These are phyloP conservation scores for Plantago coronopus DNA, from an alignment of 305 asterid species.

Conservation along the genomic window DNA sequence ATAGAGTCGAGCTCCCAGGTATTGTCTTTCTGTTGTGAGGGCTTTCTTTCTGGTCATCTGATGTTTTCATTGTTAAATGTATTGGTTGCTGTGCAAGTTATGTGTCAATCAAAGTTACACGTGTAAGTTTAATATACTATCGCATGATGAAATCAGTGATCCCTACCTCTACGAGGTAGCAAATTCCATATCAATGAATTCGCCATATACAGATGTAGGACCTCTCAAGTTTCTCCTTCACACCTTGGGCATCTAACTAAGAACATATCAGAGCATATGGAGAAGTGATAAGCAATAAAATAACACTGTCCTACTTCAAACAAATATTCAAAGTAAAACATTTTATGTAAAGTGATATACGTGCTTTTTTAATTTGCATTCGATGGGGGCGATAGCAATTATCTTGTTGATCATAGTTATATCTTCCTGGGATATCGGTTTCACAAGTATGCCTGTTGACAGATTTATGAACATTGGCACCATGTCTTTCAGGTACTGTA, in stretches of 20 bases:
- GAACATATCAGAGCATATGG: neutral
- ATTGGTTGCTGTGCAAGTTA: constrained; percentile 10
- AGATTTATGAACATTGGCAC: constrained; percentile 18
- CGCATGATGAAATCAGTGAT: neutral
- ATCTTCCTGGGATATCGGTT: neutral
- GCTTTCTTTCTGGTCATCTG: constrained; percentile 4
- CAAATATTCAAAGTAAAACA: too few relatives aligned
- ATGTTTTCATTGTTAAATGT: constrained; percentile 12
- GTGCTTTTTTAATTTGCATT: neutral
- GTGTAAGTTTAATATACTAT: neutral
- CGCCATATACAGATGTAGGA: neutral
- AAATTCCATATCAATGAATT: neutral
- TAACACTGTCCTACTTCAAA: too few relatives aligned
- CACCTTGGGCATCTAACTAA: neutral
- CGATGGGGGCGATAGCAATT: neutral
- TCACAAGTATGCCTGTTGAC: neutral
- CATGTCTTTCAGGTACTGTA: constrained; percentile 69
- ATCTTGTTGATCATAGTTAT: constrained; percentile 24
- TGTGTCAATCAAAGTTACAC: neutral
- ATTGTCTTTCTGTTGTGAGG: constrained; percentile 20
- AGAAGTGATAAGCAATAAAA: too few relatives aligned
- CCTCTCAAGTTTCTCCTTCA: neutral
- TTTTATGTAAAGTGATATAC: neutral
- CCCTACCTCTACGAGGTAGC: neutral
- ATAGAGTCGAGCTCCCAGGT: constrained; percentile 99